Evolutionary conservation across 1,139 yeast species (phyloP), one percentile per base, ranked within the genome.

Genomic region (Geotrichum candidum): DNA sequence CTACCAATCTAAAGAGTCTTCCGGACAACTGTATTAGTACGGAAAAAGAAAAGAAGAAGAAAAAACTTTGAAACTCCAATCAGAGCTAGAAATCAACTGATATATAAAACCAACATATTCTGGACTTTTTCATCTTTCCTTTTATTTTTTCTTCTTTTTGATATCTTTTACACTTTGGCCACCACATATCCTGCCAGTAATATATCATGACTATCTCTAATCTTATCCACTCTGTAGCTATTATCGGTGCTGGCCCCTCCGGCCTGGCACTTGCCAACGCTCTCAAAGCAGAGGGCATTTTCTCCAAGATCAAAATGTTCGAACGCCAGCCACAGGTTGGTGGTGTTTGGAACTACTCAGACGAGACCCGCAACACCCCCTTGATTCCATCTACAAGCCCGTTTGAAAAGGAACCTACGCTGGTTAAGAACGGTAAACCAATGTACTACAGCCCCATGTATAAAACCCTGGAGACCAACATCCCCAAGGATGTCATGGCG

Each of bases 191-290:
- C 15, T 11, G 15, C 41, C 15, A 35, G 41, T 35, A 35, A 35
- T 35, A 4, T 35, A 35, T 35, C 15, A 35, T 35, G 41, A 35
- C 41, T 35, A 13, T 35, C 15, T 35, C 41, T 15, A 46, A n/a
- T 9, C 53, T 29, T 27, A 25, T 62, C 31, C 56, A 57, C 29
- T 38, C 59, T 23, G 62, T 69, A 4, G 74, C 73, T 1, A 66
- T 73, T 11, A 67, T 85, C 51, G 91, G 92, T 2, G 88, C 83
- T 9, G 92, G 92, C 0, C 90, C 91, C 0, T 79, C 84, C 58
- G 91, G 90, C 4, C 78, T 85, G 5, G 86, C 84, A 0, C 72
- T 82, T 9, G 78, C 86, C 11, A 82, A 82, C 65, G 84, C 88
- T 0, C 74, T 85, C 25, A 63, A 79, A 3, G 77, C 76, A 11